These are phyloP conservation scores for Scheffersomyces parashehatae DNA, from an alignment of 1,139 yeast genomes.

Conservation along the genomic window DNA sequence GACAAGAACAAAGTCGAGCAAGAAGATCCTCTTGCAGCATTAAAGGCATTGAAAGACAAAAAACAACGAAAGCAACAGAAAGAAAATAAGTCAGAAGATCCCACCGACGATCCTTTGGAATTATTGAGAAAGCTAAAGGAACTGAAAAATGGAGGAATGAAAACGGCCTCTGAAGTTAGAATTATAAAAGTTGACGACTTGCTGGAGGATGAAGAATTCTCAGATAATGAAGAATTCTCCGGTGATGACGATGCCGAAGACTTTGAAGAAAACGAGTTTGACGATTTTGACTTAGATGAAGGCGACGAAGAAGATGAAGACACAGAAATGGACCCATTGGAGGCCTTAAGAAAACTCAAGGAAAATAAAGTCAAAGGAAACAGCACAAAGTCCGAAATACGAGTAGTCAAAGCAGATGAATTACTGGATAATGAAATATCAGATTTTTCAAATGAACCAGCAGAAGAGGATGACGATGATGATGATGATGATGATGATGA, in stretches of 20 bases:
- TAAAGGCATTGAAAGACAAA: constrained; percentile 20
- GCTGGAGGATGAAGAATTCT: not conserved
- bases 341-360: constrained; percentile 23
- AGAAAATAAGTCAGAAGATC: constrained; percentile 13
- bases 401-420: constrained; percentile 32
- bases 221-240: not conserved
- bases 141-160: constrained; percentile 21
- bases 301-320: constrained; percentile 1
- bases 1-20: constrained; percentile 10
- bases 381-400: constrained; percentile 5
- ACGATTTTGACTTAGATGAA: constrained; percentile 4
- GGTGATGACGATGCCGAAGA: constrained; percentile 13
- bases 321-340: constrained; percentile 25
- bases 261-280: constrained; percentile 25
- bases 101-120: constrained; percentile 38
- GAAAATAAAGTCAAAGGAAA: constrained; percentile 5
- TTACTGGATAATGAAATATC: constrained; percentile 21
- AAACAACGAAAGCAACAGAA: constrained; percentile 11
- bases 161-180: constrained; percentile 6
- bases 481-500: constrained; percentile 3
- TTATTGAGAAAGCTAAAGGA: constrained; percentile 46
- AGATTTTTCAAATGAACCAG: not conserved
- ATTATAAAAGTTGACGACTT: constrained; percentile 5
- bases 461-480: constrained; percentile 5
- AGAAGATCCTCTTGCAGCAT: constrained; percentile 12